phyloP scores from a whole-genome alignment of 192 early-diverging fungal genomes.

The Coemansia sp. region DNA sequence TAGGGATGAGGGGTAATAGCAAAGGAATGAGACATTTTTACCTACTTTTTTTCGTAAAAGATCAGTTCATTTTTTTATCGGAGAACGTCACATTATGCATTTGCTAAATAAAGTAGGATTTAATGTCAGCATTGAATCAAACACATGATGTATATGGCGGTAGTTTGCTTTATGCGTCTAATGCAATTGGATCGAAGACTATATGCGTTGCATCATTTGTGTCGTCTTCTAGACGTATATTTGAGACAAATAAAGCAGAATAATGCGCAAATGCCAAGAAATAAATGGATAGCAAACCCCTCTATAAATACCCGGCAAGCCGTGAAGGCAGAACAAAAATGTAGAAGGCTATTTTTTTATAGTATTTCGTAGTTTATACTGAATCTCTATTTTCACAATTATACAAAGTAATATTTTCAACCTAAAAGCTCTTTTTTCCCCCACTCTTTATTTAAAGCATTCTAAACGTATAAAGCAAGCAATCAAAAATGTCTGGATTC shows the following conservation, averaged over 20 bases:
- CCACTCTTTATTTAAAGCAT: slow-evolving; percentile 7
- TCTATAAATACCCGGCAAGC: neutral
- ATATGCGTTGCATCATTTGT: neutral
- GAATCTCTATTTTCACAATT: slow-evolving; percentile 1
- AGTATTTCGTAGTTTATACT: neutral
- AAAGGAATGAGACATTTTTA: too few species aligned
- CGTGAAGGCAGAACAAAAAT: too few species aligned
- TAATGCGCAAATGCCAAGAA: neutral
- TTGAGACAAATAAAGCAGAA: neutral
- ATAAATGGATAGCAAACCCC: neutral
- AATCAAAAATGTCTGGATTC: slow-evolving; percentile 24
- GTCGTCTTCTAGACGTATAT: neutral
- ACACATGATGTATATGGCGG: too few species aligned
- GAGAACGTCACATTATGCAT: neutral
- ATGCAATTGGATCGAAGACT: neutral
- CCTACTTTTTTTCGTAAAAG: too few species aligned
- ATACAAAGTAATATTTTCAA: too few species aligned
- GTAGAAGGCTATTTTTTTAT: too few species aligned
- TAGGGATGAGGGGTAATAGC: neutral
- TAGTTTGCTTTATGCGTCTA: neutral
- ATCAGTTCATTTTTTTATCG: neutral
- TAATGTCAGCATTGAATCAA: neutral
- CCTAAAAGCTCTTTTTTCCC: slow-evolving; percentile 7
- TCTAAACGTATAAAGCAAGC: neutral
- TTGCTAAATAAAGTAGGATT: too few species aligned